Evolutionary conservation across 495 filamentous ascomycete species (phyloP).

Genomic region (Hypoxylon subgilvum): DNA sequence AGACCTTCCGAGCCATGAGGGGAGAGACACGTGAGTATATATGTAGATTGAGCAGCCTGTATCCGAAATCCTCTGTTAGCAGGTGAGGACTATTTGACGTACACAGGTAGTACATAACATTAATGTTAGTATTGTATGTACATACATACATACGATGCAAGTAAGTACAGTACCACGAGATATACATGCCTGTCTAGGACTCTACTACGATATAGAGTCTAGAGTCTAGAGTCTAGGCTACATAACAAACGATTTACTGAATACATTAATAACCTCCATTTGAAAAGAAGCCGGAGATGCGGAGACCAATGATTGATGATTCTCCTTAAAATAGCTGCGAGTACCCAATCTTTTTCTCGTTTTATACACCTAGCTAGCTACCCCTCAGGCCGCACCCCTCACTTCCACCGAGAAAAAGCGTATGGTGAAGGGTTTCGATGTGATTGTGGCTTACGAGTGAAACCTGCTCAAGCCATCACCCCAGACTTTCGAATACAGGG

Average conservation of each 20-base stretch:
- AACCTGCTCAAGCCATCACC: conserved; percentile 13
- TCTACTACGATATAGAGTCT: no score
- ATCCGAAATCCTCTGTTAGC: no score
- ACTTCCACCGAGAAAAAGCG: conserved; percentile 8
- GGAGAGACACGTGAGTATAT: no score
- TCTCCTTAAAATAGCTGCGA: conserved; percentile 33
- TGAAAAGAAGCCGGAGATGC: conserved; percentile 27
- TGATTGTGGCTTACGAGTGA: conserved; percentile 28
- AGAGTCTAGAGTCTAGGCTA: no score
- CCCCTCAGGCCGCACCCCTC: conserved; percentile 27
- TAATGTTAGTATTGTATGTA: not conserved
- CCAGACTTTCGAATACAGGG: not conserved
- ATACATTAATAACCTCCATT: not conserved
- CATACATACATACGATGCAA: no score
- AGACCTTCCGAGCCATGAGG: conserved; percentile 9
- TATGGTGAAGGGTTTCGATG: conserved; percentile 16
- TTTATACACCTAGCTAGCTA: no score
- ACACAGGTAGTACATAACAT: no score
- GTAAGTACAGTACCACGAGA: not conserved
- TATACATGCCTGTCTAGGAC: no score
- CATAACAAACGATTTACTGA: no score
- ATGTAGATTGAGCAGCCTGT: no score
- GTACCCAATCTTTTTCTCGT: conserved; percentile 12
- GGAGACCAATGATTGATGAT: conserved; percentile 22
- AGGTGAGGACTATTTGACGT: no score